Conservation (phyloP, 1,284 basidiomycete species). For the Sporisorium graminicola region DNA sequence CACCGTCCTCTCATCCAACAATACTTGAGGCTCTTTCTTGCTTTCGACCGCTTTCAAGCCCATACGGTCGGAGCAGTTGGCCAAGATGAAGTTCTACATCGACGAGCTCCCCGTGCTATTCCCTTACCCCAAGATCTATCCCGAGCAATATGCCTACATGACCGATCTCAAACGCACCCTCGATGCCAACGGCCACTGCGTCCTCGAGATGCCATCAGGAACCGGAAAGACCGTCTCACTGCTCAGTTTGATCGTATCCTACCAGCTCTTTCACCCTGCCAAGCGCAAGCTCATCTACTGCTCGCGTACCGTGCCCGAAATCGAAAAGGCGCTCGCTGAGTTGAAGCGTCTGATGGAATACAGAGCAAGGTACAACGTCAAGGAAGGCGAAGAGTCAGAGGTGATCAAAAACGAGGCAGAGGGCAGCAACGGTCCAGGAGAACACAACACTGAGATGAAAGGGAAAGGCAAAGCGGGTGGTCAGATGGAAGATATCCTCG, state of each 20-base stretch:
- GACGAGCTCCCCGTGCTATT: slow-evolving; percentile 79
- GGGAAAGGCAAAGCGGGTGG: slow-evolving; percentile 46
- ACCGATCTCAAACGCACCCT: slow-evolving; percentile 96
- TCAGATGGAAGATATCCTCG: slow-evolving; percentile 77
- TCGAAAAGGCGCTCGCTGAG: slow-evolving; percentile 97
- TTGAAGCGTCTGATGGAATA: slow-evolving; percentile 95
- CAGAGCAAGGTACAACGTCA: slow-evolving; percentile 73
- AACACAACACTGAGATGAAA: slow-evolving; percentile 44
- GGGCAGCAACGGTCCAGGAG: slow-evolving; percentile 27
- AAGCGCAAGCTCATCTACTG: slow-evolving; percentile 97
- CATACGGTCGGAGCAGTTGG: not conserved
- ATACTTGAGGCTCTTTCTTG: not conserved
- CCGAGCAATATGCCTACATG: slow-evolving; percentile 99
- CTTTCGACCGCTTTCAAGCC: not conserved
- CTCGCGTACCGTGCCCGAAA: slow-evolving; percentile 99
- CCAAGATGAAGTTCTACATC: slow-evolving; percentile 90
- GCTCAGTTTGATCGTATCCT: slow-evolving; percentile 94
- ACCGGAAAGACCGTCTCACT: slow-evolving; percentile 99
- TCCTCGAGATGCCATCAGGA: slow-evolving; percentile 99
- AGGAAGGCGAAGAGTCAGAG: slow-evolving; percentile 74
- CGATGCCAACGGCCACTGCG: slow-evolving; percentile 92
- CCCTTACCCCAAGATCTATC: slow-evolving; percentile 71
- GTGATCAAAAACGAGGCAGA: slow-evolving; percentile 75
- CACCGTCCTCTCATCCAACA: not conserved
- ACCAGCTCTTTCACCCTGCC: slow-evolving; percentile 93